Conservation (phyloP, 176 grass and related monocot species). For the Guadua angustifolia region DNA sequence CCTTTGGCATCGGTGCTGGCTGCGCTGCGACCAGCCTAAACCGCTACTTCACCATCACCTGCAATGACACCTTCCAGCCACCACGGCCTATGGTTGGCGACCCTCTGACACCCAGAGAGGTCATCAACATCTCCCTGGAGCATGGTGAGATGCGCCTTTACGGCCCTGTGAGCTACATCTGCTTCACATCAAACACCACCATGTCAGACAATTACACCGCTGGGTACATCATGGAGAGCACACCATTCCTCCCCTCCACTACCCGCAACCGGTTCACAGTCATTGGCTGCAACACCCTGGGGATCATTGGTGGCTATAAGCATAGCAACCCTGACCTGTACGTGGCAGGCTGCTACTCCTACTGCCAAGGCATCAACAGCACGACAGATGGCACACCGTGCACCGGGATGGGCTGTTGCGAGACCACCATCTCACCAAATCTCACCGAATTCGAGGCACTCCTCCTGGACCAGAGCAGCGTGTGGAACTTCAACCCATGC, state of each 20-base stretch:
- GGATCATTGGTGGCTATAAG: not conserved
- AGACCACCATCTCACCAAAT: slow-evolving; percentile 34
- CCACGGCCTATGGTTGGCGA: slow-evolving; percentile 27
- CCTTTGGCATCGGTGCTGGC: slow-evolving; percentile 24
- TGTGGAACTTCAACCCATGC: slow-evolving; percentile 50
- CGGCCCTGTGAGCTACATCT: not conserved
- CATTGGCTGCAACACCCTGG: slow-evolving; percentile 43
- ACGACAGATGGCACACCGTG: slow-evolving; percentile 23
- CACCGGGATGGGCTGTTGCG: slow-evolving; percentile 42
- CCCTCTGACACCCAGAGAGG: accelerated
- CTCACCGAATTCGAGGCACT: not conserved
- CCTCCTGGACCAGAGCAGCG: not conserved
- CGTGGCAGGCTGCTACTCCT: slow-evolving; percentile 49
- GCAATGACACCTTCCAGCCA: slow-evolving; percentile 31
- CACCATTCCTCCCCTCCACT: slow-evolving; percentile 30
- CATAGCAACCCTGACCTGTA: not conserved
- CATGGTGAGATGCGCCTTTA: slow-evolving; percentile 31
- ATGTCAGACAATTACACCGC: not conserved
- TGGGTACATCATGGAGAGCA: not conserved
- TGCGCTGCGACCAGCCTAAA: slow-evolving; percentile 8
- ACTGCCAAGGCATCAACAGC: slow-evolving; percentile 43
- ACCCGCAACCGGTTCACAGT: slow-evolving; percentile 41
- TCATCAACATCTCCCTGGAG: slow-evolving; percentile 43
- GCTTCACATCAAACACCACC: slow-evolving; percentile 37
- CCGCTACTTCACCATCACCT: slow-evolving; percentile 3